These are phyloP conservation scores for Picochlorum sp. DNA, from an alignment of 139 green algal species.

Conservation along the genomic window DNA sequence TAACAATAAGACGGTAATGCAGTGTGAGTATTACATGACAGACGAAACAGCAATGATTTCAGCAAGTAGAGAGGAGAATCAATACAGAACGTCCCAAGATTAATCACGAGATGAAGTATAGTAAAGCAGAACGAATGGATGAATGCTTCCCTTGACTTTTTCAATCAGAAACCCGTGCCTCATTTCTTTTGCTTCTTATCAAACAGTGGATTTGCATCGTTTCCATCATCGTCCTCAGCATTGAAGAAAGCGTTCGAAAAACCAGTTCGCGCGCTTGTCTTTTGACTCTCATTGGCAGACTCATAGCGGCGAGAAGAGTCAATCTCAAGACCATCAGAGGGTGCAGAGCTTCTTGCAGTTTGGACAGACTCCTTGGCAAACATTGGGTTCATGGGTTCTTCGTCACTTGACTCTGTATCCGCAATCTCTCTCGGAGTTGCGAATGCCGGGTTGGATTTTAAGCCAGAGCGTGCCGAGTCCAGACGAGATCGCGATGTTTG, in stretches of 20 bases:
- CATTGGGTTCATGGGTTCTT: constrained; percentile 15
- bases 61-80: too few relatives aligned
- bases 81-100: too few relatives aligned
- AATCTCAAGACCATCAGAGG: not conserved
- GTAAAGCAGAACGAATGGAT: not conserved
- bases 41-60: too few relatives aligned
- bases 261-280: not conserved
- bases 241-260: not conserved
- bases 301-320: constrained; percentile 1
- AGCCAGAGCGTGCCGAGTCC: constrained; percentile 2
- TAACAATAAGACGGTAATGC: too few relatives aligned
- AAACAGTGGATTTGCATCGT: not conserved
- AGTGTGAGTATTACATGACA: too few relatives aligned
- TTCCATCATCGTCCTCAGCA: not conserved
- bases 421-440: not conserved
- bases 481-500: not conserved
- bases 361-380: constrained; percentile 13
- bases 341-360: not conserved
- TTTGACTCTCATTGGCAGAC: not conserved
- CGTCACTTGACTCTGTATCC: constrained; percentile 7
- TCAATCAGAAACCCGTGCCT: not conserved
- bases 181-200: too few relatives aligned
- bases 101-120: not conserved
- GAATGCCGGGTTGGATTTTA: not conserved
- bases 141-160: not conserved